Evolutionary conservation across 2,329 filamentous ascomycete species (phyloP), one percentile per base, ranked within the genome.

Genomic region (Penicillium sclerotiorum): DNA sequence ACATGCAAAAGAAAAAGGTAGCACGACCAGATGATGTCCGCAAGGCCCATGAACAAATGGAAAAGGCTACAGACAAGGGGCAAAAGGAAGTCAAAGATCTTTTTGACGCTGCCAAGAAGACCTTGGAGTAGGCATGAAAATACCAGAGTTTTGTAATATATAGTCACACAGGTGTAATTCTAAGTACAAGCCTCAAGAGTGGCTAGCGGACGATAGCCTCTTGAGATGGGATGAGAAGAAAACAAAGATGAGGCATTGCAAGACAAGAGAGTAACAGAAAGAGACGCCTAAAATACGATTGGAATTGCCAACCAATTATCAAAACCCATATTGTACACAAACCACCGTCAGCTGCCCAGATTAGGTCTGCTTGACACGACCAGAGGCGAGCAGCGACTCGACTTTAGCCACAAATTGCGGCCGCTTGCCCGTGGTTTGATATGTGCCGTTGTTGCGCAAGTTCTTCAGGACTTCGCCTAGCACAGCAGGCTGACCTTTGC

Each of bases 31-130:
- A 78, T 60, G 73, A 77, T 57, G 57, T 75, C 48, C 67, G 69
- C 41, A 78, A 73, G 58, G 73, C 74, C 20, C 68, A 74, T 49
- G 72, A 74, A 52, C 66, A 72, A 53, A 77, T 78, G 75, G 75
- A 78, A 57, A 77, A 75, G 53, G 51, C 73, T 37, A 68, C 71
- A 17, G 72, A 74, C 39, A 76, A 73, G 60, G 76, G 73, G 12
- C 73, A 75, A 49, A 75, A 72, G 55, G 74, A 75, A 46, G 69
- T 73, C 39, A 77, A 74, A 60, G 72, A 73, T 52, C 54, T 75
- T 7, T 76, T 74, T 54, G 74, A 77, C 37, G 62, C 56, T 8
- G 72, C 70, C 21, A 73, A 60, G 56, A 74, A 69, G 61, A 62
- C 59, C 1, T 57, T 74, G 49, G 70, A 74, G 53, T 63, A 68